A percentile compares a stretch with the other conserved stretches of the same genome.
phyloP scores from a whole-genome alignment of 2,329 filamentous ascomycete species.

The Domatiomyces globalis region DNA sequence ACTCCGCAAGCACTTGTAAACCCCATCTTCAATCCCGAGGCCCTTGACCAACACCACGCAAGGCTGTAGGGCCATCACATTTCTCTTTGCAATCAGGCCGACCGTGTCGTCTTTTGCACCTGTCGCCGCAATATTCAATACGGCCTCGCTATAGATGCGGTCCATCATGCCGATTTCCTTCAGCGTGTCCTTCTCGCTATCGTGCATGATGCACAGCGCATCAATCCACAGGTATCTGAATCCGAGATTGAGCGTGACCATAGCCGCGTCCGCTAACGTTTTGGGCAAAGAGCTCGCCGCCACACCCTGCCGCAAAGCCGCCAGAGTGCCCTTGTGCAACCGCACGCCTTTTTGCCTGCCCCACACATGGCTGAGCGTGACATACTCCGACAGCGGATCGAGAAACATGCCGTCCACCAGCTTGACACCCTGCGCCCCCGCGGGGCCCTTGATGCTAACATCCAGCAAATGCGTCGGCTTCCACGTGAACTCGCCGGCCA shows the following conservation, averaged over 20 bases:
- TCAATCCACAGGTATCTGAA: conserved; percentile 19
- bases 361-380: conserved; percentile 18
- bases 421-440: conserved; percentile 13
- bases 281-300: conserved; percentile 14
- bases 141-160: conserved; percentile 15
- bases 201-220: conserved; percentile 19
- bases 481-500: conserved; percentile 5
- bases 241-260: conserved; percentile 12
- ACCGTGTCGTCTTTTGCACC: conserved; percentile 13
- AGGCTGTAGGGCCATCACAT: conserved; percentile 14
- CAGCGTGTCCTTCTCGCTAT: conserved; percentile 14
- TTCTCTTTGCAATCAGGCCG: conserved; percentile 16
- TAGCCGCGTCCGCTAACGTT: conserved; percentile 17
- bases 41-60: conserved; percentile 15
- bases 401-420: conserved; percentile 17
- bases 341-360: conserved; percentile 14
- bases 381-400: conserved; percentile 16
- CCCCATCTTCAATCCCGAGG: conserved; percentile 14
- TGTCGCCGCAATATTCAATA: conserved; percentile 17
- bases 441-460: conserved; percentile 13
- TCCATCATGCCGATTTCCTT: conserved; percentile 16
- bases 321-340: conserved; percentile 16
- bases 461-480: conserved; percentile 18
- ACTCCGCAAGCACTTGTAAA: conserved; percentile 17
- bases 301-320: conserved; percentile 16